phyloP scores from a whole-genome alignment of 148 eudicot species.

The Camellia japonica region DNA sequence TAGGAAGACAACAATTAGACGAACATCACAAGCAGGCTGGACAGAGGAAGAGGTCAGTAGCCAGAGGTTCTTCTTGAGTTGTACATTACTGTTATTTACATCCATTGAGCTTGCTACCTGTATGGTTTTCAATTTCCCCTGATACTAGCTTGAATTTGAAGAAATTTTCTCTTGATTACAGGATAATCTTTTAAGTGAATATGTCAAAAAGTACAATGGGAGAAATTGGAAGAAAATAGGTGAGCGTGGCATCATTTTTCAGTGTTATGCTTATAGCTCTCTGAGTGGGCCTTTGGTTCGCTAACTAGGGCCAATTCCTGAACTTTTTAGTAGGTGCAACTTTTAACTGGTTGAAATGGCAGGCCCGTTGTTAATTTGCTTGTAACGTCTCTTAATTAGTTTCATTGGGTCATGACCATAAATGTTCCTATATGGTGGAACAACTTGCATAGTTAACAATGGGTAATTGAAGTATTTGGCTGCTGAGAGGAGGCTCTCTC shows the following conservation, averaged over 20 bases:
- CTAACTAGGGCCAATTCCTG: neutral
- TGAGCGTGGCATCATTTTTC: constrained; percentile 20
- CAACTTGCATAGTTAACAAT: neutral
- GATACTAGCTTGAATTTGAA: constrained; percentile 4
- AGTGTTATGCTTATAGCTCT: neutral
- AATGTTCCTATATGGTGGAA: neutral
- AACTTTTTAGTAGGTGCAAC: neutral
- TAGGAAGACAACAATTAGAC: constrained; percentile 43
- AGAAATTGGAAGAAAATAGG: constrained; percentile 90
- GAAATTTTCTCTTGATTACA: constrained; percentile 19
- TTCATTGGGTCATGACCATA: neutral
- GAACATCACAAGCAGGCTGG: constrained; percentile 86
- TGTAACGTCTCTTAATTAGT: neutral
- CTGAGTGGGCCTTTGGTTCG: neutral
- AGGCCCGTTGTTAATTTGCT: neutral
- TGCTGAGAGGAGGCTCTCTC: no score
- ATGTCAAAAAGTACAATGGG: constrained; percentile 51
- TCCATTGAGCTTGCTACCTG: neutral
- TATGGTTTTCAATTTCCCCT: neutral
- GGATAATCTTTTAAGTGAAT: constrained; percentile 57
- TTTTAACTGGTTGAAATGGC: neutral
- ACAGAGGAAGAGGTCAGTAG: constrained; percentile 76
- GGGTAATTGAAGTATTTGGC: neutral
- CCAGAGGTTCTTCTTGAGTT: neutral
- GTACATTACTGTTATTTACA: neutral